phyloP scores from a whole-genome alignment of 1,284 basidiomycete genomes.

The Phellopilus nigrolimitatus region DNA sequence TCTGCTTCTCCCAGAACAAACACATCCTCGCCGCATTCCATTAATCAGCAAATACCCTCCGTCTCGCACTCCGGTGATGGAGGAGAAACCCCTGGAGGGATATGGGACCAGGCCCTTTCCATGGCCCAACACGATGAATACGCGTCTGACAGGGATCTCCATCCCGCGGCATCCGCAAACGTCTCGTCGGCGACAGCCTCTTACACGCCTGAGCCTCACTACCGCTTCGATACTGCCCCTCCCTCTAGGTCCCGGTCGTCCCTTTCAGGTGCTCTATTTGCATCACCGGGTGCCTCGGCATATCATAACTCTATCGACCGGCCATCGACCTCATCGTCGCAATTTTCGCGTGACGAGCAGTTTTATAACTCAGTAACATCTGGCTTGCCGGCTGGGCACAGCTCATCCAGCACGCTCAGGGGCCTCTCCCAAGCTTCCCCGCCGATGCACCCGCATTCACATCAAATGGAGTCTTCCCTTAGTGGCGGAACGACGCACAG shows the following conservation, averaged over 20 bases:
- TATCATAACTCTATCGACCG: slow-evolving; percentile 12
- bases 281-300: slow-evolving; percentile 1
- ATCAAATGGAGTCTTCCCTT: slow-evolving; percentile 9
- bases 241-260: slow-evolving; percentile 9
- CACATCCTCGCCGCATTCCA: slow-evolving; percentile 16
- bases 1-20: slow-evolving; percentile 27
- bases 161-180: slow-evolving; percentile 1
- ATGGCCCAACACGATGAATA: slow-evolving; percentile 13
- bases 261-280: slow-evolving; percentile 5
- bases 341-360: slow-evolving; percentile 10
- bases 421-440: slow-evolving; percentile 8
- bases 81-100: slow-evolving; percentile 2
- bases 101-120: slow-evolving; percentile 12
- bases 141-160: slow-evolving; percentile 7
- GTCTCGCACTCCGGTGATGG: neutral
- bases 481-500: slow-evolving; percentile 6
- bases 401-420: neutral
- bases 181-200: slow-evolving; percentile 5
- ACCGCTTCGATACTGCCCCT: slow-evolving; percentile 12
- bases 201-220: slow-evolving; percentile 11
- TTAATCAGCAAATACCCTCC: neutral
- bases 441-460: slow-evolving; percentile 6
- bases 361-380: slow-evolving; percentile 40
- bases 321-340: slow-evolving; percentile 8
- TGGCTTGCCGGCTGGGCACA: neutral